Conservation (phyloP, 1,284 basidiomycete genomes). For the Ganoderma sinense region DNA sequence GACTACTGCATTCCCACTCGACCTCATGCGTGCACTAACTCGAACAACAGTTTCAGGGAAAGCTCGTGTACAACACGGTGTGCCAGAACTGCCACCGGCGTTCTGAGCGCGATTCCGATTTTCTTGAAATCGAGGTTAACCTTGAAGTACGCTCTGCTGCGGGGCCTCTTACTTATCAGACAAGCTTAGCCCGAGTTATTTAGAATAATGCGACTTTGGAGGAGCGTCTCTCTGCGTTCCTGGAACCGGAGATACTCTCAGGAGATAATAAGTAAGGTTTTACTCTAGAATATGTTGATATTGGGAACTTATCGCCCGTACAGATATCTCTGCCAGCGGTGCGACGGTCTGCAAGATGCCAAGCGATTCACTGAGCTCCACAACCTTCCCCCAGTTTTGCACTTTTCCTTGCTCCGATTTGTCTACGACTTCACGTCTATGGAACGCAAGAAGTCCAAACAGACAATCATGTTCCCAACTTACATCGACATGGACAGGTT, state of each 20-base stretch:
- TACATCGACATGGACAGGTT: constrained; percentile 78
- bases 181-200: background rate
- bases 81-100: constrained; percentile 75
- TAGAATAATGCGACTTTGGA: constrained; percentile 79
- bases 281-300: background rate
- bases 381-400: constrained; percentile 82
- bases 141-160: constrained; percentile 60
- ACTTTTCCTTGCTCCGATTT: constrained; percentile 91
- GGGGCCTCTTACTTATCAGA: background rate
- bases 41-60: constrained; percentile 81
- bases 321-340: constrained; percentile 83
- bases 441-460: constrained; percentile 86
- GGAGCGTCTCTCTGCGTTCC: constrained; percentile 67
- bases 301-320: background rate
- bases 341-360: constrained; percentile 77
- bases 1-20: constrained; percentile 4
- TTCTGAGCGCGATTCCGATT: constrained; percentile 73
- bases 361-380: constrained; percentile 75
- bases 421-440: constrained; percentile 81
- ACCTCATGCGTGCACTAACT: background rate
- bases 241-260: constrained; percentile 74
- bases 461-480: constrained; percentile 77
- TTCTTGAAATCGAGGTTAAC: constrained; percentile 88
- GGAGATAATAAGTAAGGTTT: constrained; percentile 79
- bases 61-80: constrained; percentile 78